Conservation (phyloP, 305 asterid genomes). For the Fraxinus nigra region DNA sequence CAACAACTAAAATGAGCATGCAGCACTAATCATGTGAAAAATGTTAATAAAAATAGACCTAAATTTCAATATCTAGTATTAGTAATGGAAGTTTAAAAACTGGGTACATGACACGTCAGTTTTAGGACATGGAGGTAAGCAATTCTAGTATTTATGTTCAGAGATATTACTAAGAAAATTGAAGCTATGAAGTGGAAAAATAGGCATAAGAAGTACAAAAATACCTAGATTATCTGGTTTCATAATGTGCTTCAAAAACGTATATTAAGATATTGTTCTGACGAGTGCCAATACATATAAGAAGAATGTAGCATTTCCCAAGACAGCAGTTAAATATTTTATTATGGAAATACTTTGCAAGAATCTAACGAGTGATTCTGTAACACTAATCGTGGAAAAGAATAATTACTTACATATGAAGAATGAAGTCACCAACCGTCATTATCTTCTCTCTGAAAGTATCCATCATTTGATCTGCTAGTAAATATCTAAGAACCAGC, state of each 20-base stretch:
- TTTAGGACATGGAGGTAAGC: background rate
- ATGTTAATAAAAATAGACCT: background rate
- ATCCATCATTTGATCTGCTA: constrained; percentile 78
- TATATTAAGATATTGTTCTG: background rate
- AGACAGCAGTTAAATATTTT: background rate
- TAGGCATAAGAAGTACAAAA: background rate
- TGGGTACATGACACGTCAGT: background rate
- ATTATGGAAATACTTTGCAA: constrained; percentile 9
- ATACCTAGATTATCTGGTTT: background rate
- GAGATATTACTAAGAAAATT: background rate
- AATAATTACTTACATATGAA: constrained; percentile 72
- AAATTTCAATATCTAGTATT: background rate
- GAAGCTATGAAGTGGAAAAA: background rate
- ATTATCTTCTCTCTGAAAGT: constrained; percentile 79
- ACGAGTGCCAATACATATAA: background rate
- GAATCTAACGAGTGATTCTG: constrained; percentile 12
- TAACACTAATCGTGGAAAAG: constrained; percentile 7
- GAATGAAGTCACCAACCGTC: constrained; percentile 91
- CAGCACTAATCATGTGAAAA: background rate
- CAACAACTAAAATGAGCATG: background rate
- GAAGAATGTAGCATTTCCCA: background rate
- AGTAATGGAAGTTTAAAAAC: background rate
- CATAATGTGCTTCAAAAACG: background rate
- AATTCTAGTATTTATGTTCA: background rate
- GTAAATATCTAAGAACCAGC: constrained; percentile 85